Evolutionary conservation across 176 grass and related monocot genomes (phyloP).

Genomic region (Chloris gayana): DNA sequence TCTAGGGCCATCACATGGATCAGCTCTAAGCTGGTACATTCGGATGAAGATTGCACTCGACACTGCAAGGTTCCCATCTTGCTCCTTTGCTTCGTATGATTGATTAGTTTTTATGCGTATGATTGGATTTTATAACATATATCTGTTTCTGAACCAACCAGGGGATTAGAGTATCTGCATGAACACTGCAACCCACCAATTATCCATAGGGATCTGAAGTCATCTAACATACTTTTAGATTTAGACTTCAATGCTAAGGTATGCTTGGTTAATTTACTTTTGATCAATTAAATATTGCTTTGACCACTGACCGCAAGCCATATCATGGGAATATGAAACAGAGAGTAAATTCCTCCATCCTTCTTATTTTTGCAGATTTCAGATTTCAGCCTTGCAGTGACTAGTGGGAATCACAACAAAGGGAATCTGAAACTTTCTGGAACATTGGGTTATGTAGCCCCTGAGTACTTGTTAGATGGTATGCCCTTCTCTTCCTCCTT

Average conservation of each 20-base stretch:
- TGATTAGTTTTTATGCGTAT: constrained; percentile 5
- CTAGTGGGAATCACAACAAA: constrained; percentile 70
- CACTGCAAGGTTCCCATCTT: constrained; percentile 77
- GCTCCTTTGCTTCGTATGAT: constrained; percentile 3
- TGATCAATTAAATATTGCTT: constrained; percentile 23
- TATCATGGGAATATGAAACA: not conserved
- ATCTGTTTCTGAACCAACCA: constrained; percentile 49
- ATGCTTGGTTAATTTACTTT: constrained; percentile 32
- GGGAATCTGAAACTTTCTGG: constrained; percentile 80
- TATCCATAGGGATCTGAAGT: constrained; percentile 98
- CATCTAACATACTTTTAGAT: constrained; percentile 96
- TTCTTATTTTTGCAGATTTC: constrained; percentile 66
- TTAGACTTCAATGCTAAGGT: constrained; percentile 94
- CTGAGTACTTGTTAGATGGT: constrained; percentile 94
- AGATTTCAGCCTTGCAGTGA: constrained; percentile 90
- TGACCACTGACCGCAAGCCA: constrained; percentile 6
- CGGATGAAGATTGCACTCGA: constrained; percentile 98
- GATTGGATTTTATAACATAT: constrained; percentile 35
- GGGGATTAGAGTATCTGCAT: constrained; percentile 97
- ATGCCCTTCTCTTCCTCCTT: not conserved
- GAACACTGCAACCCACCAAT: constrained; percentile 83
- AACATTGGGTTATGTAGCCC: constrained; percentile 86
- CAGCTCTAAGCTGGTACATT: constrained; percentile 83
- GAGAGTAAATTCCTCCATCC: not conserved
- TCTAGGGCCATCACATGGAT: constrained; percentile 84